Percentiles rank a stretch among this genome's conserved stretches.
These are phyloP conservation scores for Clavulina sp. DNA, from an alignment of 768 basidiomycete species.

Conservation along the genomic window DNA sequence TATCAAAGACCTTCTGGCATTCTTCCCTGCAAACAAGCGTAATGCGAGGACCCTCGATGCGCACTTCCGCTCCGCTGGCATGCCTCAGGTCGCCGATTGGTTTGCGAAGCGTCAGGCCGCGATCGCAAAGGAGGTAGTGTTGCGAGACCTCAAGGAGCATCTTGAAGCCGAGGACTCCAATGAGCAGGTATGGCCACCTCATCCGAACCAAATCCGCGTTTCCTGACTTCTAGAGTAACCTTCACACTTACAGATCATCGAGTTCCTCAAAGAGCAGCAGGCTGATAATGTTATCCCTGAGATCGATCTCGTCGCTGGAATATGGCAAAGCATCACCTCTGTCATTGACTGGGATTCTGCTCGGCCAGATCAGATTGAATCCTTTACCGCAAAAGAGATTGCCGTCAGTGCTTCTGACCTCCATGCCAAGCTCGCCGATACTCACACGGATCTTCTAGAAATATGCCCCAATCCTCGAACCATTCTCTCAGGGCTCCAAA, in stretches of 20 bases:
- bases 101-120: constrained; percentile 81
- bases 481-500: constrained; percentile 77
- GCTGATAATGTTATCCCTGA: constrained; percentile 74
- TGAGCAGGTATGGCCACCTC: constrained; percentile 39
- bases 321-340: constrained; percentile 84
- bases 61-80: constrained; percentile 66
- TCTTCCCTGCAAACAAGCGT: constrained; percentile 78
- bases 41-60: constrained; percentile 59
- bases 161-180: constrained; percentile 49
- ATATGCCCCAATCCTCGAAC: constrained; percentile 70
- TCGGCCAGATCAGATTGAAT: constrained; percentile 82
- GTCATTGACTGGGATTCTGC: constrained; percentile 81
- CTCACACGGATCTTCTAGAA: constrained; percentile 29
- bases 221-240: not conserved
- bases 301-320: constrained; percentile 65
- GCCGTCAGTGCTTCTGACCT: constrained; percentile 35
- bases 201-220: not conserved
- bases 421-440: not conserved
- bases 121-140: constrained; percentile 60
- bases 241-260: constrained; percentile 39
- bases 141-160: constrained; percentile 49
- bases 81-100: constrained; percentile 82
- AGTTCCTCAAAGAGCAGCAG: constrained; percentile 50
- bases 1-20: constrained; percentile 66
- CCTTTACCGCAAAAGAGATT: constrained; percentile 73